A percentile compares a stretch with the other conserved stretches of the same genome.
These are phyloP conservation scores for Salix brachista DNA, from an alignment of 345 rosid species.

Conservation along the genomic window DNA sequence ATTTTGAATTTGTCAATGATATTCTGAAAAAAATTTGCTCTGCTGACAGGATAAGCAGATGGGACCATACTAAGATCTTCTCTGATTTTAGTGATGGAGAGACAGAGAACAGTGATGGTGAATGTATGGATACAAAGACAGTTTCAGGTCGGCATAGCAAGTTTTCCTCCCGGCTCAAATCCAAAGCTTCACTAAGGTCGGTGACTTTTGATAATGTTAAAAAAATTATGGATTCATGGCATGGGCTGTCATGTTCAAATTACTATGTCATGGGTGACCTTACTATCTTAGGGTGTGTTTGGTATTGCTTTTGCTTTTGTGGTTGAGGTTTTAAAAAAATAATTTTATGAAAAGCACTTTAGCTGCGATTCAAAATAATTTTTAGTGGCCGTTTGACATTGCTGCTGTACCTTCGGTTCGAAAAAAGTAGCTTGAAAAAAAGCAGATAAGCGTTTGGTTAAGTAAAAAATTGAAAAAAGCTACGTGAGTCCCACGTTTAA, in stretches of 20 bases:
- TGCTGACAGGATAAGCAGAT: conserved; percentile 62
- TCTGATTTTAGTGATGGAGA: conserved; percentile 75
- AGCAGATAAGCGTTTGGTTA: too few relatives aligned
- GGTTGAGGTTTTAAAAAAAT: too few relatives aligned
- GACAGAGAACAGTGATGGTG: conserved; percentile 47
- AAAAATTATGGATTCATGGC: background rate
- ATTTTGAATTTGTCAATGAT: background rate
- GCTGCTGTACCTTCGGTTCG: too few relatives aligned
- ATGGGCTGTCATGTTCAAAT: background rate
- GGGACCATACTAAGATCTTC: conserved; percentile 94
- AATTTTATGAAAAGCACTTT: too few relatives aligned
- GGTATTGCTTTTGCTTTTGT: too few relatives aligned
- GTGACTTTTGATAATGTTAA: conserved; percentile 4
- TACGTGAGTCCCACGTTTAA: too few relatives aligned
- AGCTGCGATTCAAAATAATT: too few relatives aligned
- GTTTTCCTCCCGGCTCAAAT: conserved; percentile 42
- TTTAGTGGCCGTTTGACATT: too few relatives aligned
- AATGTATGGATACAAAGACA: conserved; percentile 43
- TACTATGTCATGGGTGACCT: too few relatives aligned
- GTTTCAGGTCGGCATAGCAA: conserved; percentile 40
- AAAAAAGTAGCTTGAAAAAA: too few relatives aligned
- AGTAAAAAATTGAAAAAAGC: too few relatives aligned
- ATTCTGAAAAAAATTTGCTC: background rate
- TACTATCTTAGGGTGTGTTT: too few relatives aligned
- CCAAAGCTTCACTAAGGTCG: conserved; percentile 52